These are phyloP conservation scores for Coemansia sp. DNA, from an alignment of 192 early-diverging fungal genomes.

Conservation along the genomic window DNA sequence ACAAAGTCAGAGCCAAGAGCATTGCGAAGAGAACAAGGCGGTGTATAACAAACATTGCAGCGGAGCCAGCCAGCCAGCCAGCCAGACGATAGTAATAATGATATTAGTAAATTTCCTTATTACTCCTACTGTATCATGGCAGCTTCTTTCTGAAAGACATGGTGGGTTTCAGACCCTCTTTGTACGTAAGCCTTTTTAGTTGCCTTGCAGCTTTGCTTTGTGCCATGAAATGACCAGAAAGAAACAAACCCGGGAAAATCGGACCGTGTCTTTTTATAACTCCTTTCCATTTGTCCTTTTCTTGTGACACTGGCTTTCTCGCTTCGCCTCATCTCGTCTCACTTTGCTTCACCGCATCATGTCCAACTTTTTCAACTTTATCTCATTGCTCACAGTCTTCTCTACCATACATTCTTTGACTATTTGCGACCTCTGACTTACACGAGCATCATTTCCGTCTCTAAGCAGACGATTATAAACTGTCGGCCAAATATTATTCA, in stretches of 20 bases:
- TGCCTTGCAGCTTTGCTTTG: not conserved
- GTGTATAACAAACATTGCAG: too few species aligned
- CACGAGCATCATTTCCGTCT: not conserved
- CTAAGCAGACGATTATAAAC: not conserved
- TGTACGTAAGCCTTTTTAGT: not conserved
- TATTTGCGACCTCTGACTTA: not conserved
- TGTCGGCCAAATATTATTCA: not conserved
- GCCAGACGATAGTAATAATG: too few species aligned
- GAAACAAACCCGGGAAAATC: not conserved
- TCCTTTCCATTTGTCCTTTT: conserved; percentile 2
- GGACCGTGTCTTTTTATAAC: not conserved
- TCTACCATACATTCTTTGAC: not conserved
- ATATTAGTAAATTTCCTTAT: too few species aligned
- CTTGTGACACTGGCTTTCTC: not conserved
- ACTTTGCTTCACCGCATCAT: too few species aligned
- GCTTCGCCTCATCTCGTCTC: too few species aligned
- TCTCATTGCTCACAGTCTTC: too few species aligned
- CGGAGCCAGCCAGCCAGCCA: too few species aligned
- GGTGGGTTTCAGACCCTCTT: not conserved
- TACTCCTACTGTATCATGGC: too few species aligned
- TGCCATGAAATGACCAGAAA: not conserved
- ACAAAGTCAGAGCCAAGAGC: too few species aligned
- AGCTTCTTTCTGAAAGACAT: too few species aligned
- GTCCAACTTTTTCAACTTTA: too few species aligned
- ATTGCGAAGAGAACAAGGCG: too few species aligned